A percentile compares a stretch with the other conserved stretches of the same genome.
Conservation (phyloP, 106 monocot species). For the Chionographis japonica region DNA sequence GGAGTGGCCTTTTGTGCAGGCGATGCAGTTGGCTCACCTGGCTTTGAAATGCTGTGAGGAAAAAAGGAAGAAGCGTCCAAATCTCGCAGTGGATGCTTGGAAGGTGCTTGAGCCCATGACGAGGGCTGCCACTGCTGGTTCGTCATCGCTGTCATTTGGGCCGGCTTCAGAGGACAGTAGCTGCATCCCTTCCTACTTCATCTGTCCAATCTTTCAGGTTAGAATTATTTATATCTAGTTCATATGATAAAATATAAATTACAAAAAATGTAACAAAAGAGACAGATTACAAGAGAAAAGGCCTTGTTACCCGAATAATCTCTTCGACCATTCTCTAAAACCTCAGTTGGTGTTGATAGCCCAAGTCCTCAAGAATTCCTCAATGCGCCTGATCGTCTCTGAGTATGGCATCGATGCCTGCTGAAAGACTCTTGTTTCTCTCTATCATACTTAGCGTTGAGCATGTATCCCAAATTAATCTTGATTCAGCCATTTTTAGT, state of each 20-base stretch:
- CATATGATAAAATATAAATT: no score
- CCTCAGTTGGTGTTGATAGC: no score
- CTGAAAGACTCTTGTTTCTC: not conserved
- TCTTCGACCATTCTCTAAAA: not conserved
- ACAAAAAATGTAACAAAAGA: no score
- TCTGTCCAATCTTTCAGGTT: slow-evolving; percentile 41
- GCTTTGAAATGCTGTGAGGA: slow-evolving; percentile 46
- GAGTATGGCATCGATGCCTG: not conserved
- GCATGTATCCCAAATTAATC: no score
- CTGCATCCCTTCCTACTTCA: slow-evolving; percentile 26
- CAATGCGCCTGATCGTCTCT: not conserved
- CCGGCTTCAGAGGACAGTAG: slow-evolving; percentile 5
- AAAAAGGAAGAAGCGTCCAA: slow-evolving; percentile 34
- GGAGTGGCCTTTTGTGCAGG: slow-evolving; percentile 36
- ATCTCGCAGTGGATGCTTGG: slow-evolving; percentile 34
- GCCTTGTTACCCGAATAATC: not conserved
- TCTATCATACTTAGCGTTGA: not conserved
- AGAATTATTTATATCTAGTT: not conserved
- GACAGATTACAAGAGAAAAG: no score
- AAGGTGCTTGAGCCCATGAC: slow-evolving; percentile 31
- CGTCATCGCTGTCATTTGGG: slow-evolving; percentile 5
- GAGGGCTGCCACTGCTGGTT: not conserved
- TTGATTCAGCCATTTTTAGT: no score
- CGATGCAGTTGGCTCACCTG: slow-evolving; percentile 29
- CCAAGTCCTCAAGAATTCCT: no score